phyloP scores from a whole-genome alignment of 192 early-diverging fungal genomes.

The Chytriomyces hyalinus region DNA sequence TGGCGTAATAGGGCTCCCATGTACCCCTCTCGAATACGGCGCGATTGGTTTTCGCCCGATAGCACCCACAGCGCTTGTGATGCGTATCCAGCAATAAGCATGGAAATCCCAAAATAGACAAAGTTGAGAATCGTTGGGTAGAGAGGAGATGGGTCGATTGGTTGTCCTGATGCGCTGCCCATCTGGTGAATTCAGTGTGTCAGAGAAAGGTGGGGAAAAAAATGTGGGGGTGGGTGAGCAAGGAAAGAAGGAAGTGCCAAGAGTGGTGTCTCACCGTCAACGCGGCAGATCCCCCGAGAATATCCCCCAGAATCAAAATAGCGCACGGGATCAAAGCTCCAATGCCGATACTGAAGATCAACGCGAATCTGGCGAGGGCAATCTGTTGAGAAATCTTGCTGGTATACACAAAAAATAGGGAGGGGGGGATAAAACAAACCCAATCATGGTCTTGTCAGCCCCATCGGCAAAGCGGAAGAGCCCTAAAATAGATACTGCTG shows the following conservation, averaged over 20 bases:
- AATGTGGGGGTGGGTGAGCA: too few species aligned
- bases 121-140: slow-evolving; percentile 38
- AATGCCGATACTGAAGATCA: slow-evolving; percentile 29
- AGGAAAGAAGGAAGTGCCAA: too few species aligned
- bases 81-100: slow-evolving; percentile 40
- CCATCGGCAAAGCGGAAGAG: slow-evolving; percentile 33
- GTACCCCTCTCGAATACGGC: slow-evolving; percentile 45
- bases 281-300: slow-evolving; percentile 17
- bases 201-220: too few species aligned
- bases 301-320: slow-evolving; percentile 36
- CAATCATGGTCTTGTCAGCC: slow-evolving; percentile 27
- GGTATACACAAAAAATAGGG: background rate
- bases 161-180: too few species aligned
- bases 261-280: background rate
- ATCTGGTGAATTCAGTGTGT: too few species aligned
- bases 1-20: slow-evolving; percentile 40
- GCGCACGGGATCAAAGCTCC: slow-evolving; percentile 35
- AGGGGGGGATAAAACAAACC: background rate
- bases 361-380: slow-evolving; percentile 23
- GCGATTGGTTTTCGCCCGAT: slow-evolving; percentile 44
- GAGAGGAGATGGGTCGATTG: slow-evolving; percentile 18
- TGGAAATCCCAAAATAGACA: slow-evolving; percentile 37
- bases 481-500: slow-evolving; percentile 16
- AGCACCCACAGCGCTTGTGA: slow-evolving; percentile 45
- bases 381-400: background rate